Evolutionary conservation across 768 basidiomycete genomes (phyloP), one percentile per base, ranked within the genome.

Genomic region (Tephrocybe sp.): DNA sequence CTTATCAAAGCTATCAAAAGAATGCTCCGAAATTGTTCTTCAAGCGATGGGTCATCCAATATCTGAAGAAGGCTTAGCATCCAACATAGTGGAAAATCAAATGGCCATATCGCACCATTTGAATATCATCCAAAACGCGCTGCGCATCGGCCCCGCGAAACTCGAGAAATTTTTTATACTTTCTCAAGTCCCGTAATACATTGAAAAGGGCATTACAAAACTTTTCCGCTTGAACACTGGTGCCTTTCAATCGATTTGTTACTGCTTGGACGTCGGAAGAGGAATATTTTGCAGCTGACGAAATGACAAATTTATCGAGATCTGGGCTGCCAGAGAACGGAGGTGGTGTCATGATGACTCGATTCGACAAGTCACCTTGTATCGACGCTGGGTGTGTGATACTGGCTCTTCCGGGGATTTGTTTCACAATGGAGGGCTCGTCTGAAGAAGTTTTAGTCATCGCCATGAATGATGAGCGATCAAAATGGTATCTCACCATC

Each of bases 271-370:
- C 27, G 27, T 29, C 27, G 5, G 45, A 31, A n/a, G 38, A 24
- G 11, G 38, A 25, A 19, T 34, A 45, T n/a, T 24, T 12, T 33
- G 45, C 45, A 25, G 22, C 25, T 19, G 36, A 37, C 5, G 45
- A 47, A 18, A 29, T 31, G 22, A 40, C 21, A n/a, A 44, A 44
- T 33, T 16, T 44, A 33, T 44, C 43, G 12, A 33, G 22, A 11
- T 44, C 43, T 44, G 43, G 29, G 29, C 43, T 33, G 18, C 29
- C 30, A 19, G 43, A 44, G 18, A 44, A 33, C 2, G 43, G 29
- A 11, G 43, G 43, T 22, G 43, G 43, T 1, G 43, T 21, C 19
- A 31, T 24, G 6, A 21, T 13, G n/a, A n/a, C n/a, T 12, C 4
- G 30, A 21, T n/a, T 44, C 11, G 30, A 3, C 9, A n/a, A 18